A percentile compares a stretch with the other conserved stretches of the same genome.
These are phyloP conservation scores for Karstenula rhodostoma DNA, from an alignment of 2,329 filamentous ascomycete species.

Conservation along the genomic window DNA sequence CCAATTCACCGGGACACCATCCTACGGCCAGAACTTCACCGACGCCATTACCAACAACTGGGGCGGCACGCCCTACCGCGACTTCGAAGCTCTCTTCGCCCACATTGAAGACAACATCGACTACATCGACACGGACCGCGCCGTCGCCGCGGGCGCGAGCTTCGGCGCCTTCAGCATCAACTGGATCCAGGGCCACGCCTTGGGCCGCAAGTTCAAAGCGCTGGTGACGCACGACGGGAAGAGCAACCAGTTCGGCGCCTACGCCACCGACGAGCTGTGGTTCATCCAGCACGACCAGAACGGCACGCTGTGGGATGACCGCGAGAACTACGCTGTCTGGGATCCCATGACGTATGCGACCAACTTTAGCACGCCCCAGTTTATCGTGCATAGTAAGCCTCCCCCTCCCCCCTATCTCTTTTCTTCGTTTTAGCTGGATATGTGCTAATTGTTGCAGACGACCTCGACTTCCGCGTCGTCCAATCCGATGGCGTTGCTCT, in stretches of 20 bases:
- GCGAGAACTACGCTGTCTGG: constrained; percentile 63
- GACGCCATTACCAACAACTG: constrained; percentile 81
- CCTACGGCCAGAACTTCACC: constrained; percentile 79
- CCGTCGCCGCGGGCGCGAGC: constrained; percentile 74
- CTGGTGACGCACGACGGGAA: constrained; percentile 89
- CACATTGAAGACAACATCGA: constrained; percentile 71
- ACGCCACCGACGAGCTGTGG: constrained; percentile 61
- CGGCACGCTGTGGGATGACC: constrained; percentile 48
- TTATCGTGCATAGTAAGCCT: constrained; percentile 76
- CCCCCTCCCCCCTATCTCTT: constrained; percentile 37
- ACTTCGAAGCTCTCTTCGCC: constrained; percentile 81
- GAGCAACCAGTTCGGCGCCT: constrained; percentile 65
- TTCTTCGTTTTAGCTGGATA: not conserved
- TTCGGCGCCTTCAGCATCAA: constrained; percentile 60
- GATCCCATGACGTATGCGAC: constrained; percentile 65
- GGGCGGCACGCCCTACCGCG: constrained; percentile 84
- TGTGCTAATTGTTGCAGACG: constrained; percentile 53
- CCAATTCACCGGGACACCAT: constrained; percentile 83
- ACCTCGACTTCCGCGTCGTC: constrained; percentile 85
- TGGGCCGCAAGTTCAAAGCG: constrained; percentile 86
- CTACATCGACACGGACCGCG: constrained; percentile 74
- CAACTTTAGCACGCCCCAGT: constrained; percentile 84
- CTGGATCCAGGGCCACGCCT: constrained; percentile 87
- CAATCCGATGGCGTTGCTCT: constrained; percentile 83
- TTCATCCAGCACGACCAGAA: constrained; percentile 59